These are phyloP conservation scores for Xylaria sp. DNA, from an alignment of 2,329 filamentous ascomycete genomes.

Conservation along the genomic window DNA sequence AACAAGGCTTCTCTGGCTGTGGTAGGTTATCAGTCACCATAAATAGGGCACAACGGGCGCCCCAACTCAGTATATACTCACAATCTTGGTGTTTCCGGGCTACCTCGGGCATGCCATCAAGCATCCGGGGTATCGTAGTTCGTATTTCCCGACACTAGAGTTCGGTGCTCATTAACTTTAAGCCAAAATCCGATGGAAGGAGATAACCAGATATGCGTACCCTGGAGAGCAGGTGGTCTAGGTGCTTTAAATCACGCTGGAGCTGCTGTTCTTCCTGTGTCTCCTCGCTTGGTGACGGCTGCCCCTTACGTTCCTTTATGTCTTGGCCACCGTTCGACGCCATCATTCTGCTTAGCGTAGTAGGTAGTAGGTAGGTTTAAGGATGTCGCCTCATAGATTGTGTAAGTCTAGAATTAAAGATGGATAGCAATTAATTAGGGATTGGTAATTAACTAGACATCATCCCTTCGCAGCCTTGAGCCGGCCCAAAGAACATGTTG, in stretches of 20 bases:
- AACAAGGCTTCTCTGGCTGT: conserved; percentile 61
- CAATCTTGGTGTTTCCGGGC: conserved; percentile 55
- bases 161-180: conserved; percentile 15
- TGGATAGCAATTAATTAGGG: background rate
- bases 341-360: conserved; percentile 27
- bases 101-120: conserved; percentile 60
- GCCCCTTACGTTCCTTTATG: conserved; percentile 21
- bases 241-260: conserved; percentile 59
- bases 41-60: background rate
- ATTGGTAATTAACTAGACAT: background rate
- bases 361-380: background rate
- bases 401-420: background rate
- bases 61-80: conserved; percentile 50
- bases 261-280: conserved; percentile 61
- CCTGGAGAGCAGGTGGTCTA: conserved; percentile 66
- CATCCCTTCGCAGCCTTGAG: background rate
- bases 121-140: conserved; percentile 61
- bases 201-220: conserved; percentile 48
- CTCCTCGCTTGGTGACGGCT: conserved; percentile 43
- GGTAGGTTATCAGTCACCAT: conserved; percentile 37
- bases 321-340: conserved; percentile 32
- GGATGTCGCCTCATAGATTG: background rate
- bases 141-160: conserved; percentile 59
- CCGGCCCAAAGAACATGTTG: background rate
- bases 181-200: background rate